Conservation (phyloP, 2,329 filamentous ascomycete genomes). For the Scedosporium minutisporum region DNA sequence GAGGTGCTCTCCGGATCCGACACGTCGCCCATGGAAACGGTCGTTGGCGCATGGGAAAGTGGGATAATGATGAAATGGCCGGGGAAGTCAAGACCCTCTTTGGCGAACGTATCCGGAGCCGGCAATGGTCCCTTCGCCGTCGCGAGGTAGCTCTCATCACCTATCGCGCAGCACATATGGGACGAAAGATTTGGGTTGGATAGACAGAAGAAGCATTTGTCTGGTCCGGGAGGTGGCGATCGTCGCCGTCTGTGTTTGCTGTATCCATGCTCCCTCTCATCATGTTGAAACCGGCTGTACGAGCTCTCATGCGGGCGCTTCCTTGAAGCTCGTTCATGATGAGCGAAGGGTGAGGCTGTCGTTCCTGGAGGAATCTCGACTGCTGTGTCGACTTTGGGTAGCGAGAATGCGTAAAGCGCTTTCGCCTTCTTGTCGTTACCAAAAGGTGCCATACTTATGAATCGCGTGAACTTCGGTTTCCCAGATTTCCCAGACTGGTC, state of each 20-base stretch:
- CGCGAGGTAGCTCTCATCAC: conserved; percentile 77
- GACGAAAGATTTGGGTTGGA: conserved; percentile 75
- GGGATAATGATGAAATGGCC: conserved; percentile 88
- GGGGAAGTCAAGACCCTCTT: conserved; percentile 61
- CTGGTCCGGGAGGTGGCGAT: conserved; percentile 57
- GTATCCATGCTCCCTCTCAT: conserved; percentile 32
- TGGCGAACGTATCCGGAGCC: conserved; percentile 54
- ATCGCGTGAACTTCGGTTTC: conserved; percentile 56
- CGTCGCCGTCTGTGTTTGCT: conserved; percentile 36
- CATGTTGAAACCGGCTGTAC: conserved; percentile 45
- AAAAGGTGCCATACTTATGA: conserved; percentile 77
- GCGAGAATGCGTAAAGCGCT: conserved; percentile 66
- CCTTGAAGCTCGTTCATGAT: conserved; percentile 23
- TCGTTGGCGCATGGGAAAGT: conserved; percentile 68
- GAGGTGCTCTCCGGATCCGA: conserved; percentile 42
- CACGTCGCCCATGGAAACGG: conserved; percentile 54
- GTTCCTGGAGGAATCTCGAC: conserved; percentile 56
- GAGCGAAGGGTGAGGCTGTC: conserved; percentile 65
- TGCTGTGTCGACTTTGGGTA: conserved; percentile 55
- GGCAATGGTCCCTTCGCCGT: conserved; percentile 86
- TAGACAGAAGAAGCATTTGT: conserved; percentile 90
- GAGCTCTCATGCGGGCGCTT: conserved; percentile 49
- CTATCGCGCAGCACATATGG: conserved; percentile 86
- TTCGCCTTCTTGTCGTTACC: conserved; percentile 71
- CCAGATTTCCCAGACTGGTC: conserved; percentile 22